Conservation (phyloP, 148 eudicot genomes). For the Polygonum maritimum region DNA sequence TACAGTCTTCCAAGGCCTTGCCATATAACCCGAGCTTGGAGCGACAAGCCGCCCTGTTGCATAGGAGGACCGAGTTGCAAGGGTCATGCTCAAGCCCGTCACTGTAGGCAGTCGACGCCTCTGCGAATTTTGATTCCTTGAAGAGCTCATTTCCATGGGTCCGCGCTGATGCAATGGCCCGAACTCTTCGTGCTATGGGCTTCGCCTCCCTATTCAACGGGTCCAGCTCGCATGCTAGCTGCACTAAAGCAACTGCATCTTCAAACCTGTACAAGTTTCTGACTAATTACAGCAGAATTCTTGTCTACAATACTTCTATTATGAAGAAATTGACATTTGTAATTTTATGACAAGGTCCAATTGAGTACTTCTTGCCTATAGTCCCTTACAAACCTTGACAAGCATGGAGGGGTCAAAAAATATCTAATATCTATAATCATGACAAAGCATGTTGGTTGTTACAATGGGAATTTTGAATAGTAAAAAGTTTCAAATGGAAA, state of each 20-base stretch:
- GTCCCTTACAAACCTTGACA: background rate
- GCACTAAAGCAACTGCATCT: constrained; percentile 47
- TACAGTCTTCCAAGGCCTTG: constrained; percentile 77
- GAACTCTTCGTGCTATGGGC: constrained; percentile 32
- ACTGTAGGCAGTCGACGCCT: constrained; percentile 70
- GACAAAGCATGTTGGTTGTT: too few species aligned
- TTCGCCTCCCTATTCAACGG: constrained; percentile 58
- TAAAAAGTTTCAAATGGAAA: background rate
- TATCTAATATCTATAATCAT: background rate
- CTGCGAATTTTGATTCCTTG: constrained; percentile 41
- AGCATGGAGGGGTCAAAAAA: background rate
- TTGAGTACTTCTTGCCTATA: too few species aligned
- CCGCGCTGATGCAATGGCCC: constrained; percentile 57
- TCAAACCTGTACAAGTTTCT: constrained; percentile 48
- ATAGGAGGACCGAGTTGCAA: constrained; percentile 57
- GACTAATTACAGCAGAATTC: background rate
- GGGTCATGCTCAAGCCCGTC: constrained; percentile 87
- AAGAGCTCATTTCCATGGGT: constrained; percentile 68
- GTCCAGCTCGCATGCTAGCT: constrained; percentile 58
- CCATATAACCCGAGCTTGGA: constrained; percentile 55
- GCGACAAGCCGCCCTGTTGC: constrained; percentile 84
- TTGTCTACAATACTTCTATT: too few species aligned
- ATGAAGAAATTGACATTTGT: too few species aligned
- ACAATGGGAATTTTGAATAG: too few species aligned
- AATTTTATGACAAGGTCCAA: too few species aligned